Percentiles rank a stretch among this genome's conserved stretches.
Evolutionary conservation across 805 yeast genomes (phyloP).

Genomic region (Kuraishia floccosa): DNA sequence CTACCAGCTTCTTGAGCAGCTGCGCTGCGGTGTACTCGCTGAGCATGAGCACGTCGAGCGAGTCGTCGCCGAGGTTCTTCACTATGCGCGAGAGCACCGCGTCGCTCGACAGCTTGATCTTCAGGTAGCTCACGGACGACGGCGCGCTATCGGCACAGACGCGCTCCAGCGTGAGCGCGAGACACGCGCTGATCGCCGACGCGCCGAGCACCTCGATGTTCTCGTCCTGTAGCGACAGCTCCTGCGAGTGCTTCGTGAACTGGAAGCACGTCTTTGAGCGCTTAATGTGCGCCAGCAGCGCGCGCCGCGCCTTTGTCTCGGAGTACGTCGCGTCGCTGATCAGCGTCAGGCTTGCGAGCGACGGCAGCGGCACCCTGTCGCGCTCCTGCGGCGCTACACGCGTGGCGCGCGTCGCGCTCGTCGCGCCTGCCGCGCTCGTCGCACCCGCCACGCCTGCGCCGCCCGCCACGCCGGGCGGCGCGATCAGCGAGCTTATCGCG

Average conservation of each 20-base stretch:
- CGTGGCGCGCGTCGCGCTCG: neutral
- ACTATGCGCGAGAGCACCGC: conserved; percentile 30
- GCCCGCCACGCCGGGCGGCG: conserved; percentile 20
- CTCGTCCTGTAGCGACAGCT: conserved; percentile 18
- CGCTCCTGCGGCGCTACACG: neutral
- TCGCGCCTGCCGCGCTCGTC: too few species aligned
- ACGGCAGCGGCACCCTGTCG: neutral
- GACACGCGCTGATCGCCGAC: conserved; percentile 38
- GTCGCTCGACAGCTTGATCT: conserved; percentile 22
- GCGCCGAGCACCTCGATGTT: conserved; percentile 50
- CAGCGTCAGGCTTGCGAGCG: neutral
- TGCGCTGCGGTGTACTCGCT: conserved; percentile 42
- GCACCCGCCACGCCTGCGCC: conserved; percentile 5
- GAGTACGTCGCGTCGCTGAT: neutral
- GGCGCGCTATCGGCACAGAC: conserved; percentile 42
- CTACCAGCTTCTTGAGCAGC: conserved; percentile 47
- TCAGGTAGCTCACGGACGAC: conserved; percentile 41
- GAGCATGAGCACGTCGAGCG: conserved; percentile 20
- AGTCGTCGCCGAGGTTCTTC: conserved; percentile 31
- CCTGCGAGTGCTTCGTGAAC: conserved; percentile 14
- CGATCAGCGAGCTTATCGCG: conserved; percentile 35
- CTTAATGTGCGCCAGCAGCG: conserved; percentile 36
- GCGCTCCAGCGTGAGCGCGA: conserved; percentile 53
- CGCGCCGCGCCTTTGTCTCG: too few species aligned
- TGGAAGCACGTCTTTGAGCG: conserved; percentile 53